phyloP scores from a whole-genome alignment of 1,139 yeast genomes.

The Hemisphaericaspora lyxosophila region DNA sequence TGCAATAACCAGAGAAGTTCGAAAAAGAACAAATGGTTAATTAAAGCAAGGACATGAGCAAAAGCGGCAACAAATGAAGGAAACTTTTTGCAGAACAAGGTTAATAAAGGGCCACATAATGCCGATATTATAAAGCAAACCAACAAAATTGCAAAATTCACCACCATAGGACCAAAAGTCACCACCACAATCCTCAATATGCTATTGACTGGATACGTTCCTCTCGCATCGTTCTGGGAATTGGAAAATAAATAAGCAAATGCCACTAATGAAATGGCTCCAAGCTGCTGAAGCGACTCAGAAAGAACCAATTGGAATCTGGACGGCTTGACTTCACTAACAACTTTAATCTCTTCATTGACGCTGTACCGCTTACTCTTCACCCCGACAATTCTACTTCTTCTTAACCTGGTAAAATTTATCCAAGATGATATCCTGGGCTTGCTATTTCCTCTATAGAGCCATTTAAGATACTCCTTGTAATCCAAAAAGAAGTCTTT shows the following conservation, averaged over 20 bases:
- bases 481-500: slow-evolving; percentile 53
- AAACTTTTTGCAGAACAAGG: slow-evolving; percentile 33
- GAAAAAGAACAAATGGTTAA: slow-evolving; percentile 45
- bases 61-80: slow-evolving; percentile 46
- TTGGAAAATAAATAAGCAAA: slow-evolving; percentile 47
- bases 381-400: slow-evolving; percentile 47
- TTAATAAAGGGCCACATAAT: slow-evolving; percentile 45
- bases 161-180: slow-evolving; percentile 46
- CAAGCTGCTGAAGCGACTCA: slow-evolving; percentile 30
- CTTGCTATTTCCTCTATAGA: slow-evolving; percentile 42
- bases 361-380: slow-evolving; percentile 28
- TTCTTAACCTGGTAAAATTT: slow-evolving; percentile 33
- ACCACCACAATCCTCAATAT: slow-evolving; percentile 42
- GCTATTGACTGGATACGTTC: slow-evolving; percentile 29
- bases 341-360: slow-evolving; percentile 23
- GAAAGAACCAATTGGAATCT: slow-evolving; percentile 32
- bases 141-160: slow-evolving; percentile 41
- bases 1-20: slow-evolving; percentile 54
- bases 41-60: slow-evolving; percentile 44
- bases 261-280: slow-evolving; percentile 28
- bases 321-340: slow-evolving; percentile 42
- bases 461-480: slow-evolving; percentile 41
- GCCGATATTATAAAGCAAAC: slow-evolving; percentile 41
- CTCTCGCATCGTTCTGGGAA: slow-evolving; percentile 39
- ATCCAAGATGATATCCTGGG: slow-evolving; percentile 40